Evolutionary conservation across 495 filamentous ascomycete genomes (phyloP), one percentile per base, ranked within the genome.

Genomic region (Bacidia rubella): DNA sequence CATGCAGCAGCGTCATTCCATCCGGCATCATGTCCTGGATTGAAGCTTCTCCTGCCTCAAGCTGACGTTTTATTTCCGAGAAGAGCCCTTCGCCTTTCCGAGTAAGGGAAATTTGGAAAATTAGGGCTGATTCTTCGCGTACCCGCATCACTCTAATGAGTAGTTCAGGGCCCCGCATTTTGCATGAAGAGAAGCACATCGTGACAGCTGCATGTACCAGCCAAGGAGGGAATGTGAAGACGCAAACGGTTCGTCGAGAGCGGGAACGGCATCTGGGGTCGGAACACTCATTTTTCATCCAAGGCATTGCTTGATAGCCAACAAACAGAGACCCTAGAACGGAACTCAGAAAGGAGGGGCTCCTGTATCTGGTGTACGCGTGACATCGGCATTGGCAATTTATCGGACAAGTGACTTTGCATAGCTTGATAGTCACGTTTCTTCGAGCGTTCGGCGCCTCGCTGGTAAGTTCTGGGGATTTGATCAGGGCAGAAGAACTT

Each of bases 151-250:
- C 23, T 19, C 53, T 49, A 1, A 55, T 29, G 24, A 47, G 48
- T 2, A 55, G 7, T 11, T 55, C 53, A 21, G 47, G 53, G 15
- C 53, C 47, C 41, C 4, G 29, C 2, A 38, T n/a, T 19, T 27
- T 23, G 20, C 40, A 25, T 10, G 42, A 11, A 1, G 12, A 38
- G 2, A 51, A 41, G 0, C 27, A 42, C 0, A 49, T 11, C 4
- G 11, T 19, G 38, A 55, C 0, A 3, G 27, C 11, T 19, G 23
- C 12, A 4, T 40, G 19, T 23, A 50, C 4, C 3, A 55, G 23
- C 47, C 53, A 55, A 42, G 26, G 21, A 17, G 53, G 53, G 20
- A 55, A 55, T 7, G 38, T 23, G 35, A 49, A 55, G 12, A 17
- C 17, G 19, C 12, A 44, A n/a, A 24, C 41, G 19, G 39, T 29